Evolutionary conservation across 257 asterid species (phyloP).

Genomic region (Cinchona pubescens): DNA sequence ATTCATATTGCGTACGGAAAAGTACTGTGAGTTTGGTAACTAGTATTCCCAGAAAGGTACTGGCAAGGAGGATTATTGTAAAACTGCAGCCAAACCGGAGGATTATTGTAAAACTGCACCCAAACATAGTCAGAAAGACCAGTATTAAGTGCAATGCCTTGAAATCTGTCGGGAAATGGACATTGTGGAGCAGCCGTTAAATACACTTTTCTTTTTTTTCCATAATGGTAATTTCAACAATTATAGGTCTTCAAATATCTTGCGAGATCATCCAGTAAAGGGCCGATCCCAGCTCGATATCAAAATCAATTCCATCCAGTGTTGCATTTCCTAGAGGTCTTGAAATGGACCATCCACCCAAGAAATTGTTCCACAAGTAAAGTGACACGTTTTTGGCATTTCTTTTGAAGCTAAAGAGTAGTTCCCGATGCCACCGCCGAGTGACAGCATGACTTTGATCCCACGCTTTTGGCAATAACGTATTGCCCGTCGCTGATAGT

Average conservation of each 20-base stretch:
- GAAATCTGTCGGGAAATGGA: slow-evolving; percentile 54
- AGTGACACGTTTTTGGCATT: slow-evolving; percentile 42
- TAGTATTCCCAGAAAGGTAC: slow-evolving; percentile 38
- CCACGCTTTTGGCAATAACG: slow-evolving; percentile 48
- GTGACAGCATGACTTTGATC: slow-evolving; percentile 57
- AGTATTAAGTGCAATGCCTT: slow-evolving; percentile 48
- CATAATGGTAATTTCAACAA: background rate
- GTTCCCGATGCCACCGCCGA: slow-evolving; percentile 68
- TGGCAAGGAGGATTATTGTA: too few relatives aligned
- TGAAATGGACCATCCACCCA: slow-evolving; percentile 46
- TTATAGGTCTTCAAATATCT: slow-evolving; percentile 30
- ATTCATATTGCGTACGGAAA: too few relatives aligned
- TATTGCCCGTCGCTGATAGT: slow-evolving; percentile 40
- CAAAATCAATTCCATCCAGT: slow-evolving; percentile 66
- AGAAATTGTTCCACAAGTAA: slow-evolving; percentile 58
- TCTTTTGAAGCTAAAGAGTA: slow-evolving; percentile 50
- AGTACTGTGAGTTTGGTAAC: too few relatives aligned
- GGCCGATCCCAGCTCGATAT: slow-evolving; percentile 53
- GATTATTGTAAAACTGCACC: slow-evolving; percentile 72
- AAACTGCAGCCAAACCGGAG: too few relatives aligned
- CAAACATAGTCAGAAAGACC: slow-evolving; percentile 59
- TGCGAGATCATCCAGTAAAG: slow-evolving; percentile 47
- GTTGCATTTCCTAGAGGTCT: slow-evolving; percentile 62
- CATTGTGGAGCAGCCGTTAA: slow-evolving; percentile 74
- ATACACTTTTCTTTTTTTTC: slow-evolving; percentile 40